phyloP scores from a whole-genome alignment of 2,329 filamentous ascomycete genomes.

The Xylariaceae sp. region DNA sequence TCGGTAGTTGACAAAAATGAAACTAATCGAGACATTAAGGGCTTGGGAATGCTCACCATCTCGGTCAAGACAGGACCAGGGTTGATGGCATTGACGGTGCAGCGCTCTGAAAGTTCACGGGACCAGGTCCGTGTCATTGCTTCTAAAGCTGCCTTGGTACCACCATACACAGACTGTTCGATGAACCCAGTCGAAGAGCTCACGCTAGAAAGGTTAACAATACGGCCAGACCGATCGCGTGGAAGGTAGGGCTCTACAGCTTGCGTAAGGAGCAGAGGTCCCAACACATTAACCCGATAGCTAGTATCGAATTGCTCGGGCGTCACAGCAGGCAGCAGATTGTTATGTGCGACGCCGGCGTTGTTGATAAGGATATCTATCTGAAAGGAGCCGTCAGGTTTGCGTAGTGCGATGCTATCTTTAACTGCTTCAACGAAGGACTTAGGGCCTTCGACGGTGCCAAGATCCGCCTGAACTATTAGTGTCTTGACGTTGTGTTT shows the following conservation, averaged over 20 bases:
- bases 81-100: constrained; percentile 64
- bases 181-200: constrained; percentile 60
- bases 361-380: constrained; percentile 91
- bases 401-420: constrained; percentile 59
- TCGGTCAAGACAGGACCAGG: constrained; percentile 58
- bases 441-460: constrained; percentile 63
- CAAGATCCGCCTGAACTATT: constrained; percentile 74
- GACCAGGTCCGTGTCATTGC: constrained; percentile 66
- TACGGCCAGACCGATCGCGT: constrained; percentile 64
- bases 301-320: constrained; percentile 69
- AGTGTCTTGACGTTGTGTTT: constrained; percentile 66
- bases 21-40: too few species aligned
- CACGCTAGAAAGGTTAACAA: constrained; percentile 63
- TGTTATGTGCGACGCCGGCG: constrained; percentile 74
- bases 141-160: constrained; percentile 63
- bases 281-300: constrained; percentile 82
- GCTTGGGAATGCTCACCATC: constrained; percentile 23
- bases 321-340: constrained; percentile 66
- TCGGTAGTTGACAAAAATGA: too few species aligned
- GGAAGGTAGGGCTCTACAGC: constrained; percentile 74
- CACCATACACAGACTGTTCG: constrained; percentile 62
- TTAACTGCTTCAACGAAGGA: constrained; percentile 61
- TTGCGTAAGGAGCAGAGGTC: constrained; percentile 78
- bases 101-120: constrained; percentile 58
- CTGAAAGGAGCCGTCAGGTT: constrained; percentile 56